Evolutionary conservation across 140 eudicot genomes (phyloP), one percentile per base, ranked within the genome.

Genomic region (Erigeron philadelphicus): DNA sequence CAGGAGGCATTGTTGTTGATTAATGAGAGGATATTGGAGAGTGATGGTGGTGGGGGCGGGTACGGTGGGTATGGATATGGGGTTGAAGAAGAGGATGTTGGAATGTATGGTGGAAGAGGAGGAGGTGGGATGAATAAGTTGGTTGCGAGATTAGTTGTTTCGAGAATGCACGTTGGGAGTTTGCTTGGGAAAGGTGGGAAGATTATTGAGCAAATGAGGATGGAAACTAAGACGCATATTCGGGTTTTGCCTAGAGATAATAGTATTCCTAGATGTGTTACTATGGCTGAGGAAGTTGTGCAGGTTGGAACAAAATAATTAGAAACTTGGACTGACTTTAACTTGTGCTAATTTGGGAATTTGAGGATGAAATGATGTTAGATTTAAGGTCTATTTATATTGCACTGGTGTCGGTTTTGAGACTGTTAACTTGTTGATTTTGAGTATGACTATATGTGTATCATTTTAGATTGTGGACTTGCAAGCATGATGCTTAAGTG

Each of bases 131-230:
- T 43, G 5, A 84, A 73, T 67, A 66, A 92, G 65, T 77, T 87
- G 71, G 99, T 87, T 21, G 80, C 97, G 0, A 83, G 97, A 76
- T 35, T 93, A 72, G 99, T 93, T 56, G 99, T 93, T 43, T 83
- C 95, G 1, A 79, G 95, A 64, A 76, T 93, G 97, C 99, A 93
- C 76, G 99, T 93, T 3, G 99, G 99, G 13, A 77, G 87, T 73
- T 87, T 93, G 75, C 68, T 93, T 53, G 99, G 99, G 53, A 93
- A 93, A 81, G 99, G 99, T 11, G 99, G 99, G 75, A 93, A 89
- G 86, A 93, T 93, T 46, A 93, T 93, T 78, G 97, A 89, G 80
- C 97, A 89, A 65, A 93, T 93, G 99, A 87, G 95, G 81, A 85
- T 83, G 73, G 99, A 89, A 70, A 93, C 99, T 23, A 93, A 84